Evolutionary conservation across 1,284 basidiomycete genomes (phyloP).

Genomic region (Heterobasidion parviporum): DNA sequence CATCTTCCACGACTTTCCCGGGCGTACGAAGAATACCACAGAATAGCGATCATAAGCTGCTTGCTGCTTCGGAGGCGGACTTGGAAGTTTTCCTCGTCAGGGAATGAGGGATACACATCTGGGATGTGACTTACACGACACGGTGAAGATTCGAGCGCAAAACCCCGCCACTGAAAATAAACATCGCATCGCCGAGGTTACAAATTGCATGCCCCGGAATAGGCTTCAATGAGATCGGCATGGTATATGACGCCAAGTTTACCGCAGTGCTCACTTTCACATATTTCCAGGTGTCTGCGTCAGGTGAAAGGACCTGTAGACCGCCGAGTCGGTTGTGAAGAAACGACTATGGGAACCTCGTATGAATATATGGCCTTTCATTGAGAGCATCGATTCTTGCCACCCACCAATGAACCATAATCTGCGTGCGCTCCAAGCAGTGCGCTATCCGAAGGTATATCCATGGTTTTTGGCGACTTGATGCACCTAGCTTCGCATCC

Average conservation of each 20-base stretch:
- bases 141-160: constrained; percentile 29
- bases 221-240: constrained; percentile 15
- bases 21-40: constrained; percentile 28
- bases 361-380: not conserved
- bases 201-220: constrained; percentile 23
- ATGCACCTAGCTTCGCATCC: constrained; percentile 31
- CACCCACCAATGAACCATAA: constrained; percentile 23
- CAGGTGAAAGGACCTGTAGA: constrained; percentile 60
- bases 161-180: constrained; percentile 33
- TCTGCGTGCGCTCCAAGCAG: constrained; percentile 28
- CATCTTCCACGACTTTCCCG: constrained; percentile 19
- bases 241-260: not conserved
- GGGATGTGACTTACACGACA: constrained; percentile 12
- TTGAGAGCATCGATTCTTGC: not conserved
- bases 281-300: constrained; percentile 59
- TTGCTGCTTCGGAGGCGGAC: constrained; percentile 23
- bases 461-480: constrained; percentile 17
- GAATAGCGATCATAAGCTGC: constrained; percentile 22
- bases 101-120: not conserved
- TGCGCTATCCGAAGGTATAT: constrained; percentile 16
- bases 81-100: constrained; percentile 1
- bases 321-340: constrained; percentile 67
- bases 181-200: constrained; percentile 29
- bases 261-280: constrained; percentile 35
- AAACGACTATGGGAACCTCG: constrained; percentile 34